Base-by-base conservation (phyloP, 768 basidiomycete genomes). In the Rhodotorula toruloides region DNA sequence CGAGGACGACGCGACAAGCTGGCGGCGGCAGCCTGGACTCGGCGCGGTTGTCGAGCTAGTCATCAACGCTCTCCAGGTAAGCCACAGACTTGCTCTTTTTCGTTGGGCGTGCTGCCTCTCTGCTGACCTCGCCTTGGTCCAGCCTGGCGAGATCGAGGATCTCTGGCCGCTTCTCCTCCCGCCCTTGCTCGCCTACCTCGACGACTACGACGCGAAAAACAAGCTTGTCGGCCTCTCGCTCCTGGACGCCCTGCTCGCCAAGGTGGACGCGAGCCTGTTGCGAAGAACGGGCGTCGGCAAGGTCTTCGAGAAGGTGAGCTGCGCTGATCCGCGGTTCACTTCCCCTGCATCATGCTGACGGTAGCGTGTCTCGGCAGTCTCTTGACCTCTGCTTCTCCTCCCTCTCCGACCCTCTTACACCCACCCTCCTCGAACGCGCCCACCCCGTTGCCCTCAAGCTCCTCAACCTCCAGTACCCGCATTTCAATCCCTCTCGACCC, bases 131-230 rank as follows among this genome's bases (percentile, higher is more conserved):
- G 11, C 29, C 13, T 16, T 13, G 1, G 22, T 2, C 4, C 54
- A 69, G 68, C 44, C 32, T 6, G 39, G 48, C 29, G 63, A 70
- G 32, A 32, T 65, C 31, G 68, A 70, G 39, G 68, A 70, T 16
- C 39, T 65, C 1, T 70, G 68, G 68, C 68, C 58, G 0, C 40
- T 53, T 22, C 36, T 70, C 11, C 52, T 70, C 1, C 68, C 68
- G 32, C 68, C 68, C 6, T 6, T 70, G 2, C 47, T 70, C 31
- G 14, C 54, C 16, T 70, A 37, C 36, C 56, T 70, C 31, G 68
- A 70, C 29, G 68, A 70, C 60, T 62, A 29, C 52, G 50, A 52
- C 6, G 5, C 59, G 16, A 9, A 7, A 29, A 65, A 65, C 50
- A 61, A 61, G 43, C 27, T 70, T 34, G 16, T 54, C 17, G 68